Conservation (phyloP, 148 eudicot genomes). For the Rhododendron williamsianum region DNA sequence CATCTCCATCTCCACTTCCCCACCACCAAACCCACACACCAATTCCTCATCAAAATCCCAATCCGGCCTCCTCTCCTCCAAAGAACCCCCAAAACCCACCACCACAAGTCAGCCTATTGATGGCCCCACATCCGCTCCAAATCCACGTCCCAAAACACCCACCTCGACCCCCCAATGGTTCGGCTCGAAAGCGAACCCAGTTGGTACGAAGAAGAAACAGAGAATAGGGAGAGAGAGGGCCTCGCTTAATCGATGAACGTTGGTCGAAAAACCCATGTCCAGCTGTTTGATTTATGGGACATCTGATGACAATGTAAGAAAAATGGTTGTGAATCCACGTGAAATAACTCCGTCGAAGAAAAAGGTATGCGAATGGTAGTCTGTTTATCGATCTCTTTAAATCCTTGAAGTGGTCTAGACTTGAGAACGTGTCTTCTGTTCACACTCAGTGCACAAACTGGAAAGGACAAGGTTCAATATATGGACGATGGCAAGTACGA, state of each 20-base stretch:
- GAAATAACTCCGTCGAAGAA: no score
- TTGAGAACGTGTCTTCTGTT: no score
- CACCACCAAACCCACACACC: slow-evolving; percentile 15
- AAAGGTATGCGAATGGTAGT: no score
- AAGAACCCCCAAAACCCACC: slow-evolving; percentile 10
- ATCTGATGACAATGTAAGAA: no score
- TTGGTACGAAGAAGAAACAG: slow-evolving; percentile 30
- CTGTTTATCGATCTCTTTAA: no score
- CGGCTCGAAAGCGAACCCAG: slow-evolving; percentile 28
- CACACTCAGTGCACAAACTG: no score
- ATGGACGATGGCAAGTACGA: no score
- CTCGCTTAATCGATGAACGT: background rate
- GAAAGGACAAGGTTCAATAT: no score
- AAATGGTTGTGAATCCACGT: no score
- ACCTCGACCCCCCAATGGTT: slow-evolving; percentile 40
- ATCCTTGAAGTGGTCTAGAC: no score
- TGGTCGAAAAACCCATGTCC: slow-evolving; percentile 22
- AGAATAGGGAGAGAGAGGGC: slow-evolving; percentile 45
- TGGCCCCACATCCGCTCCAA: slow-evolving; percentile 12
- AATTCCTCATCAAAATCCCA: slow-evolving; percentile 21
- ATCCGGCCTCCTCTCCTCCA: slow-evolving; percentile 12
- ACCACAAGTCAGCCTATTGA: slow-evolving; percentile 9
- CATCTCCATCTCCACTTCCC: slow-evolving; percentile 8
- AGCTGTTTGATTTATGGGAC: no score
- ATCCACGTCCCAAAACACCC: slow-evolving; percentile 8